Evolutionary conservation across 2,329 filamentous ascomycete species (phyloP).

Genomic region (Epichloe gansuensis): DNA sequence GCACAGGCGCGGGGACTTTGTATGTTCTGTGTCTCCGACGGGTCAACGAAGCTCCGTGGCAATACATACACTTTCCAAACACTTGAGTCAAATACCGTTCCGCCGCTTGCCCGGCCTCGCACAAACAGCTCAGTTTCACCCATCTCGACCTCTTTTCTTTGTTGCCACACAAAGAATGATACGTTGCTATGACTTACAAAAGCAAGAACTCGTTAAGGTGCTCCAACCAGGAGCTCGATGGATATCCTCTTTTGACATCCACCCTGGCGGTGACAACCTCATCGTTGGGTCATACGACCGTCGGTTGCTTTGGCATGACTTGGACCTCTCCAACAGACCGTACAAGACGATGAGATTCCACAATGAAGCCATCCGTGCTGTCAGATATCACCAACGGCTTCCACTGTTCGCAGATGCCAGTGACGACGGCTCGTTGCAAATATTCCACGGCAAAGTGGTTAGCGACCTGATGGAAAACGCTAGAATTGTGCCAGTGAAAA

Average conservation of each 20-base stretch:
- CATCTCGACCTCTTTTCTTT: conserved; percentile 83
- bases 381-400: conserved; percentile 69
- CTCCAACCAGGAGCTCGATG: conserved; percentile 83
- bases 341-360: conserved; percentile 98
- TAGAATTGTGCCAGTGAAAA: conserved; percentile 90
- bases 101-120: conserved; percentile 59
- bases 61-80: conserved; percentile 90
- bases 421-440: conserved; percentile 87
- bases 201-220: conserved; percentile 84
- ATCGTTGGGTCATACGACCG: conserved; percentile 93
- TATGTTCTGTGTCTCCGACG: conserved; percentile 77
- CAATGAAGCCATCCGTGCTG: conserved; percentile 75
- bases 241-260: conserved; percentile 90
- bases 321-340: conserved; percentile 77
- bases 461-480: conserved; percentile 93
- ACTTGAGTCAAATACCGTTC: conserved; percentile 91
- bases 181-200: conserved; percentile 84
- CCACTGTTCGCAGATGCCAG: conserved; percentile 90
- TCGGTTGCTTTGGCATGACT: conserved; percentile 88
- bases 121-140: conserved; percentile 90
- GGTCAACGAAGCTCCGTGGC: conserved; percentile 70
- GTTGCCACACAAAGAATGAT: conserved; percentile 91
- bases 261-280: conserved; percentile 85
- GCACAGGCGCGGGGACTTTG: conserved; percentile 90
- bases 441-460: conserved; percentile 94